Base-by-base conservation (phyloP, 805 yeast species). In the Priceomyces fermenticarens region DNA sequence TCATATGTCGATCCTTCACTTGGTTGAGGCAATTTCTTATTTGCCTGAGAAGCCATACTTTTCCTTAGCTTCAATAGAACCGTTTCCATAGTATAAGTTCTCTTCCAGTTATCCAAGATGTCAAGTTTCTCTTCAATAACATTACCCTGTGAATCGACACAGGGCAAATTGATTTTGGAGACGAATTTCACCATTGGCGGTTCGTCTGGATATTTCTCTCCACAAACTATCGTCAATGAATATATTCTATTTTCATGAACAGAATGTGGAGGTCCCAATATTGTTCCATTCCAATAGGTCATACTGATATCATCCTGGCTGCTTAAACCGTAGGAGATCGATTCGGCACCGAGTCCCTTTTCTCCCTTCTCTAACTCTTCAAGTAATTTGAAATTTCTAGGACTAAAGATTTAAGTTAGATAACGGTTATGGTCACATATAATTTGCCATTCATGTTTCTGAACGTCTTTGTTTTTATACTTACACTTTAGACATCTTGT, bases 291-390 rank as follows among this genome's bases (percentile, higher is more conserved):
- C 99, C 99, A 93, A 54, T 84, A 67, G 9, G 96, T 85, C 95
- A 93, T 88, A 38, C 89, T 72, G 51, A 90, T 87, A 60, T 93
- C 99, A 54, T 87, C 96, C 47, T 85, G 81, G 54, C 88, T 91
- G 16, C 88, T 81, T 35, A 93, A 75, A 0, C 99, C 99, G 56
- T 93, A 88, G 15, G 98, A 91, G 61, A 96, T 90, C 11, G 96
- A 86, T 63, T 93, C 98, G 17, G 97, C 93, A 14, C 98, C 97
- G 36, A 87, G 72, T 14, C 99, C 99, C 63, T 93, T 93, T 60
- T 93, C 99, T 36, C 99, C 99, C 56, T 91, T 91, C 63, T 95
- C 99, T 50, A 93, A 75, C 67, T 93, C 99, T 67, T 93, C 99
- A 47, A 93, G 75, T 27, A 93, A 78, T 60, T 95, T 86, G 67